Evolutionary conservation across 768 basidiomycete species (phyloP), one percentile per base, ranked within the genome.

Genomic region (Lactifluus rugatus): DNA sequence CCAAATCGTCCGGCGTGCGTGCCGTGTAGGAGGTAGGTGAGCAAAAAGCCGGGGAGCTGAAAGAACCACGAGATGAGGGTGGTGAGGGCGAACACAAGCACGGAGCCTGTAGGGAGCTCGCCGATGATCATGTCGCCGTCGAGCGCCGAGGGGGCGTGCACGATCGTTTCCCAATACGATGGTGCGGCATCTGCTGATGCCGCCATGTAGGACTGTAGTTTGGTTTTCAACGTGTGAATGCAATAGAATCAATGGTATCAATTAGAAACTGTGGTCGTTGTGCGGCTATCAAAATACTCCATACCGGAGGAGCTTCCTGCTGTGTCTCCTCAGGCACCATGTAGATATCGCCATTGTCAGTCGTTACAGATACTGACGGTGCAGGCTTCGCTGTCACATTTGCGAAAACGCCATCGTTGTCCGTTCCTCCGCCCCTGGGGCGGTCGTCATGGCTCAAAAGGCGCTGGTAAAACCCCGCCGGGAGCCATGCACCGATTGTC

Each of bases 131-230:
- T 86, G 67, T 83, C 79, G 2, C 80, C 74, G 45, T 80, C 78
- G 37, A 77, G 56, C 26, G 76, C 73, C 0, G 74, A 71, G 0
- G 92, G 92, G 0, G 93, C 84, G 60, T 94, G 89, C 9, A 97
- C 82, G 0, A 92, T 93, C 1, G 90, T 97, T 68, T 99, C 95
- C 90, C 93, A 97, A 71, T 99, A 99, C 0, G 92, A 81, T 0
- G 96, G 96, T 0, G 89, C 93, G 0, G 90, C 82, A 67, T 99
- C 95, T 28, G 85, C 81, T 61, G 92, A 85, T 2, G 95, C 96
- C 16, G 85, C 79, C 13, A 84, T 78, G 67, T 99, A 99, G 0
- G 93, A 83, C 89, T 93, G 56, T 9, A 39, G 17, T 54, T 44
- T 58, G 17, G 14, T 19, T 52, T 16, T n/a, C n/a, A n/a, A n/a